These are phyloP conservation scores for Cyphellophora europaea DNA, from an alignment of 2,329 filamentous ascomycete genomes.

Conservation along the genomic window DNA sequence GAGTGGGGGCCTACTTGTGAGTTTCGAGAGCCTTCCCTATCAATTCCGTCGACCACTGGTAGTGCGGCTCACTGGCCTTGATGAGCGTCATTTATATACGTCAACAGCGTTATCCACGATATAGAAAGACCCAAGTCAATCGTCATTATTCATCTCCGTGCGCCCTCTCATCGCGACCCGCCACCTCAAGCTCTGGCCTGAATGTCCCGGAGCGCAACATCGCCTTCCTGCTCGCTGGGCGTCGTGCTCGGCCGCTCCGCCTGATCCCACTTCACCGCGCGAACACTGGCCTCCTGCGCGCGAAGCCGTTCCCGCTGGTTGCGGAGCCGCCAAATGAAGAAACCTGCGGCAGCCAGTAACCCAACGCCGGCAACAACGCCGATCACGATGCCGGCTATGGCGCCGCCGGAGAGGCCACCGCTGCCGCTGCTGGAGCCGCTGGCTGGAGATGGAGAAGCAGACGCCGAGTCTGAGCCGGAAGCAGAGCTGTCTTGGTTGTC, in stretches of 20 bases:
- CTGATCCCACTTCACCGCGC: not conserved
- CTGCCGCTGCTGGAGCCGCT: not conserved
- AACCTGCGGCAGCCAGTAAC: not conserved
- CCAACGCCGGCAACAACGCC: not conserved
- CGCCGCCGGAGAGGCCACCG: not conserved
- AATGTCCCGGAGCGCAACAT: not conserved
- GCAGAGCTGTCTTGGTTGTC: constrained; percentile 2
- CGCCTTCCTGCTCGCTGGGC: too few relatives aligned
- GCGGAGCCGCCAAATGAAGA: constrained; percentile 1
- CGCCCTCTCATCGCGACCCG: too few relatives aligned
- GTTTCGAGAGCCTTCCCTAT: too few relatives aligned
- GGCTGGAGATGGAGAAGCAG: not conserved
- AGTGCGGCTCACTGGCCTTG: too few relatives aligned
- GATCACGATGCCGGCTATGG: not conserved
- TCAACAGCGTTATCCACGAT: too few relatives aligned
- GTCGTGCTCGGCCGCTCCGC: not conserved
- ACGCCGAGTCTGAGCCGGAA: not conserved
- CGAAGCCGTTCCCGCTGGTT: not conserved
- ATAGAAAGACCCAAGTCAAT: too few relatives aligned
- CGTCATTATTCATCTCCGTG: too few relatives aligned
- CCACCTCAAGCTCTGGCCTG: too few relatives aligned
- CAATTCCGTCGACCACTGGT: too few relatives aligned
- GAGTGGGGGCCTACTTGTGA: too few relatives aligned
- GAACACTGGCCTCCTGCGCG: not conserved
- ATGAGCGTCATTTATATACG: too few relatives aligned